Conservation (phyloP, 441 rosid genomes). For the Euphorbia corollata region DNA sequence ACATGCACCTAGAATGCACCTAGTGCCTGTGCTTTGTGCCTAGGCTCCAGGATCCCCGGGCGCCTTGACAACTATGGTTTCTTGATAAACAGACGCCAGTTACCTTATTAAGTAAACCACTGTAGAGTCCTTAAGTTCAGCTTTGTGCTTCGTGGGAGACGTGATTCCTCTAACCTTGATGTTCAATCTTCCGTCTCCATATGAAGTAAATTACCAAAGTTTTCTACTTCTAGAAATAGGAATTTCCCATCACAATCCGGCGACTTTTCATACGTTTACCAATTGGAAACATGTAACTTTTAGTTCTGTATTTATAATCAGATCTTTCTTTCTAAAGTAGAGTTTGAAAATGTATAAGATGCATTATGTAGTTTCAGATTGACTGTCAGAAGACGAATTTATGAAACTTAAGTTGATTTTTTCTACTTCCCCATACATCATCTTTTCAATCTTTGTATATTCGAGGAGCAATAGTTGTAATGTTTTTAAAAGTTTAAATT, state of each 20-base stretch:
- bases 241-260: neutral
- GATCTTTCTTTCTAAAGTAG: neutral
- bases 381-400: neutral
- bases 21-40: too few species aligned
- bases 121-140: neutral
- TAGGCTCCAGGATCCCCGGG: too few species aligned
- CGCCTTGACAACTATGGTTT: too few species aligned
- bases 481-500: neutral
- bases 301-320: neutral
- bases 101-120: neutral
- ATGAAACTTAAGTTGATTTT: neutral
- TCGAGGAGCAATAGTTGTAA: neutral
- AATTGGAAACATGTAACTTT: neutral
- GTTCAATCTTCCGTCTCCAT: neutral
- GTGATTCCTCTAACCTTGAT: constrained; percentile 8
- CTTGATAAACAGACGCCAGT: neutral
- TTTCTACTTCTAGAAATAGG: neutral
- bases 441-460: neutral
- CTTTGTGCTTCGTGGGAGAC: neutral
- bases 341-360: neutral
- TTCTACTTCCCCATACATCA: neutral
- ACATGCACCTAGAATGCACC: too few species aligned
- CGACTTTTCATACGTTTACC: neutral
- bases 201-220: neutral
- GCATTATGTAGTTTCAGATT: neutral